These are phyloP conservation scores for Zizania latifolia DNA, from an alignment of 176 grass and related monocot species.

Conservation along the genomic window DNA sequence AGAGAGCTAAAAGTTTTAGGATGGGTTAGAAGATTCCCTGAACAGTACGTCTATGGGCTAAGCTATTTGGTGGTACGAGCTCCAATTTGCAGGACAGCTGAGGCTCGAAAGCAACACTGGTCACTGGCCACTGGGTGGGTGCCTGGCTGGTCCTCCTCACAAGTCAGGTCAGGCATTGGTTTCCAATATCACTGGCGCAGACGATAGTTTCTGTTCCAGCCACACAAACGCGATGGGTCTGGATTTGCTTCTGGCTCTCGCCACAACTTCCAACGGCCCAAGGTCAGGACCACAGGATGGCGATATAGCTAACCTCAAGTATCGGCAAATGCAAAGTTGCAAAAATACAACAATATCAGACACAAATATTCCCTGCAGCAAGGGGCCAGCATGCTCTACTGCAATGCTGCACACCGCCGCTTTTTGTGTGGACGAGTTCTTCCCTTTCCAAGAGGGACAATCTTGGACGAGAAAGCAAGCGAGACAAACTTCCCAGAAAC, in stretches of 20 bases:
- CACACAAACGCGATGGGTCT: background rate
- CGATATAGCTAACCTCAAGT: background rate
- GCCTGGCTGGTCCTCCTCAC: background rate
- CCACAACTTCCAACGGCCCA: background rate
- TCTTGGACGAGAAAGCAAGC: background rate
- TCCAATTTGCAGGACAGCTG: background rate
- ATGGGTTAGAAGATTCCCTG: no score
- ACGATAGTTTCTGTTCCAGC: background rate
- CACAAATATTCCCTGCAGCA: background rate
- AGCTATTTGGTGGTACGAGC: background rate
- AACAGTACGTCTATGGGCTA: background rate
- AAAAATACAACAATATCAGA: background rate
- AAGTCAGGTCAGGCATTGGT: background rate
- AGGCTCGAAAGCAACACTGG: background rate
- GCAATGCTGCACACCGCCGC: background rate
- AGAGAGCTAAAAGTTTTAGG: no score
- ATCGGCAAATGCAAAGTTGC: background rate
- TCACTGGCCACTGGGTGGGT: no score
- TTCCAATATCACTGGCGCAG: background rate
- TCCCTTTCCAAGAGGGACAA: background rate
- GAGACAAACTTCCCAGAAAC: background rate
- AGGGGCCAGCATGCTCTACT: background rate
- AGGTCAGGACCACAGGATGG: background rate
- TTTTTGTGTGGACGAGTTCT: slow-evolving; percentile 18
- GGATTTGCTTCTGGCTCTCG: background rate